Evolutionary conservation across 495 filamentous ascomycete species (phyloP).

Genomic region (Lasiosphaeris hirsuta): DNA sequence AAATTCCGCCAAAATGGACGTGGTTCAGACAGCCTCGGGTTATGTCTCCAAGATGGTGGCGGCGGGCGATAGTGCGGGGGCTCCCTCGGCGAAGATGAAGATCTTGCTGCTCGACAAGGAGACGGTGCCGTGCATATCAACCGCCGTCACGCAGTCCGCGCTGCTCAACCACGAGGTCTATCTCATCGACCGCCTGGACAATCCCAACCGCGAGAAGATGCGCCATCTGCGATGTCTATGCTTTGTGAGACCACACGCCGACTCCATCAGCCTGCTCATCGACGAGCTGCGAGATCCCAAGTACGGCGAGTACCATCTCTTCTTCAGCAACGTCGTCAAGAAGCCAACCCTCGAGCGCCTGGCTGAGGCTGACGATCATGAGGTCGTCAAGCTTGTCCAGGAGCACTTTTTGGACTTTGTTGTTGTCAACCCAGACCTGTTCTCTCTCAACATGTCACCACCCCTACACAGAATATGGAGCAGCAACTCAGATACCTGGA

Average conservation of each 20-base stretch:
- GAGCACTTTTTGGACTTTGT: conserved; percentile 95
- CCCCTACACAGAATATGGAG: conserved; percentile 76
- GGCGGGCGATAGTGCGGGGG: conserved; percentile 69
- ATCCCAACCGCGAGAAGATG: conserved; percentile 91
- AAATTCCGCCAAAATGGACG: conserved; percentile 64
- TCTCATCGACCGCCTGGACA: conserved; percentile 93
- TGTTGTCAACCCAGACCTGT: conserved; percentile 91
- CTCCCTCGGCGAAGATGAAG: conserved; percentile 94
- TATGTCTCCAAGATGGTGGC: conserved; percentile 98
- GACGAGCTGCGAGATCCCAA: conserved; percentile 95
- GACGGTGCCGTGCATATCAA: conserved; percentile 90
- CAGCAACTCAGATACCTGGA: conserved; percentile 82
- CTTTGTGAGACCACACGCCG: conserved; percentile 86
- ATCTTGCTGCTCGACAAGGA: conserved; percentile 91
- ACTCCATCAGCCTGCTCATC: conserved; percentile 87
- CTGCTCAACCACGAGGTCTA: conserved; percentile 97
- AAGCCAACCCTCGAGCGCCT: conserved; percentile 94
- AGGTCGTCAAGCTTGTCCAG: conserved; percentile 87
- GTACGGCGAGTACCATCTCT: conserved; percentile 96
- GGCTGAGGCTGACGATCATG: conserved; percentile 96
- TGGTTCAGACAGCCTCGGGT: conserved; percentile 85
- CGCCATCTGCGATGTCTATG: conserved; percentile 90
- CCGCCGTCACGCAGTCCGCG: conserved; percentile 90
- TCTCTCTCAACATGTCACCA: conserved; percentile 72
- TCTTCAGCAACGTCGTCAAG: conserved; percentile 94